Evolutionary conservation across 805 yeast genomes (phyloP).

Genomic region (Grigorovia transvaalensis): DNA sequence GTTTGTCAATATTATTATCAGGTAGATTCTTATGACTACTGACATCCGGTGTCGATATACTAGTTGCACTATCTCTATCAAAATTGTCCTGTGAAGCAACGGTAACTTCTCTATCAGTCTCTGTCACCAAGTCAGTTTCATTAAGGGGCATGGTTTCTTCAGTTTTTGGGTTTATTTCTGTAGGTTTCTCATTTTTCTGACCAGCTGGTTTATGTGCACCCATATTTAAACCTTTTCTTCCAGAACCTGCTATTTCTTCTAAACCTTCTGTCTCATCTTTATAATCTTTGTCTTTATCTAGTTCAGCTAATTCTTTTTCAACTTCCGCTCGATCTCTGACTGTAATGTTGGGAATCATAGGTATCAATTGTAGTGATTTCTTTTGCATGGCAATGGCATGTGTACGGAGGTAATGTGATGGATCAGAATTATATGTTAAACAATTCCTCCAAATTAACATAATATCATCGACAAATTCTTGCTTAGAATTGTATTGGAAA

Average conservation of each 20-base stretch:
- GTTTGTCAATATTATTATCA: no score
- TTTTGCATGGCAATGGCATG: slow-evolving; percentile 97
- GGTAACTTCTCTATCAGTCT: no score
- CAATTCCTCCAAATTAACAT: slow-evolving; percentile 96
- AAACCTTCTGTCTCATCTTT: slow-evolving; percentile 29
- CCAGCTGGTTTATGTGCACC: slow-evolving; percentile 26
- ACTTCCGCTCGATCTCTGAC: slow-evolving; percentile 64
- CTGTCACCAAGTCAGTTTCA: background rate
- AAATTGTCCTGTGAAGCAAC: slow-evolving; percentile 20
- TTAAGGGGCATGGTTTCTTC: background rate
- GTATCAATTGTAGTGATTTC: slow-evolving; percentile 62
- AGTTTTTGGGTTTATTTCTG: slow-evolving; percentile 6
- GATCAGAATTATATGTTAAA: slow-evolving; percentile 85
- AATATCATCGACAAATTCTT: slow-evolving; percentile 88
- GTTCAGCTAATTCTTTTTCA: slow-evolving; percentile 50
- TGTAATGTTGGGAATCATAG: slow-evolving; percentile 81
- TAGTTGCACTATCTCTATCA: background rate
- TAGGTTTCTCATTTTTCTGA: slow-evolving; percentile 8
- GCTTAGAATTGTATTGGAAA: slow-evolving; percentile 72
- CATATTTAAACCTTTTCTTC: slow-evolving; percentile 28
- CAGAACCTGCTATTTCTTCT: slow-evolving; percentile 28
- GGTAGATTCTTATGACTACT: no score
- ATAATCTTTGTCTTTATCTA: slow-evolving; percentile 30
- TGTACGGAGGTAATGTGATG: slow-evolving; percentile 77
- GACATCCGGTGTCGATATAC: no score